phyloP scores from a whole-genome alignment of 208 protist species.

The Blechomonas ayalai region DNA sequence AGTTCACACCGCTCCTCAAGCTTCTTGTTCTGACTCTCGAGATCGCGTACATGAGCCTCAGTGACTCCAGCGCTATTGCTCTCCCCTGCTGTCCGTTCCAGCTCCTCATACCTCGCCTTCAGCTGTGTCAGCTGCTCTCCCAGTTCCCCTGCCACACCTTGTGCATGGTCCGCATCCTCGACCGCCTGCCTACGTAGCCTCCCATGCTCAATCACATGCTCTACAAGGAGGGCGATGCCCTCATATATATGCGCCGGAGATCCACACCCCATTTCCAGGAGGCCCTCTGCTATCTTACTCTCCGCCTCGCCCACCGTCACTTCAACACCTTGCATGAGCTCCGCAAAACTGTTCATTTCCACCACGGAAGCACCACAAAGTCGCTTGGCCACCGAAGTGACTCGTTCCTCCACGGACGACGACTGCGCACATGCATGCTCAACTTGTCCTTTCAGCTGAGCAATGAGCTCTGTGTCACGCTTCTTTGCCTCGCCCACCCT shows the following conservation, averaged over 20 bases:
- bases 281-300: neutral
- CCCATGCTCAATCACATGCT: too few species aligned
- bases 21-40: slow-evolving; percentile 34
- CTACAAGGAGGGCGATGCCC: too few species aligned
- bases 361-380: neutral
- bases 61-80: neutral
- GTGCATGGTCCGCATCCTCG: neutral
- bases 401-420: neutral
- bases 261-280: neutral
- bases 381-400: neutral
- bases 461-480: slow-evolving; percentile 23
- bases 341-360: neutral
- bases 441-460: slow-evolving; percentile 6
- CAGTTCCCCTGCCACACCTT: slow-evolving; percentile 5
- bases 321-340: neutral
- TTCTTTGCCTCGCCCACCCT: slow-evolving; percentile 51
- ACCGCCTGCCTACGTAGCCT: neutral
- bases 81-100: neutral
- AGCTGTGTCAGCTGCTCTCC: neutral
- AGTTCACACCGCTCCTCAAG: slow-evolving; percentile 80
- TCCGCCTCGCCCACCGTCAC: neutral
- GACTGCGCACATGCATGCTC: neutral
- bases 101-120: too few species aligned
- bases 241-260: neutral
- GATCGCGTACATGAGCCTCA: slow-evolving; percentile 1